Conservation (phyloP, 2,329 filamentous ascomycete genomes). For the Paracamarosporium sp. region DNA sequence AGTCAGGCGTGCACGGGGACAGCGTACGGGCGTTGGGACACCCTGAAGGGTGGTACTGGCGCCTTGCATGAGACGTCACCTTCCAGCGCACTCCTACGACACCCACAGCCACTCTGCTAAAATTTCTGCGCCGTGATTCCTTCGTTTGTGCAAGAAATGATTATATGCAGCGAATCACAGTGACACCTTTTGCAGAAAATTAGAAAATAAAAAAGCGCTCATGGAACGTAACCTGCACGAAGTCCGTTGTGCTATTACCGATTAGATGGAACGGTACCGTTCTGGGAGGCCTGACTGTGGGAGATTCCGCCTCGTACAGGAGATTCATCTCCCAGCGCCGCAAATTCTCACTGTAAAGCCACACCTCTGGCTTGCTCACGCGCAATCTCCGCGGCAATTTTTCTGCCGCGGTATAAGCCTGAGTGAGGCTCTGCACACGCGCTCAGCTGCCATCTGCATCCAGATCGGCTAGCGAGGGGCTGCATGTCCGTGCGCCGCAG, state of each 20-base stretch:
- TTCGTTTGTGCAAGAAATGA: neutral
- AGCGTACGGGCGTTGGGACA: neutral
- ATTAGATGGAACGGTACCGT: constrained; percentile 2
- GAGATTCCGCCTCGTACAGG: constrained; percentile 7
- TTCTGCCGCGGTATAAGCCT: neutral
- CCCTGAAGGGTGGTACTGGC: neutral
- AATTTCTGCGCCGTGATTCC: constrained; percentile 1
- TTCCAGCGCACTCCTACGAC: constrained; percentile 2
- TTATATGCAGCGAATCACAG: constrained; percentile 1
- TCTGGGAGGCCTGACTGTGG: neutral
- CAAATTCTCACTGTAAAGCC: neutral
- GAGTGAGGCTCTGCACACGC: neutral
- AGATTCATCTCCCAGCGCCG: constrained; percentile 4
- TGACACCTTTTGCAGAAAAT: neutral
- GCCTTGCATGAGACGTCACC: neutral
- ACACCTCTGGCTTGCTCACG: constrained; percentile 1
- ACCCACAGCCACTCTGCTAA: constrained; percentile 1
- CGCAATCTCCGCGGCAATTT: constrained; percentile 5
- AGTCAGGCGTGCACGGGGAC: constrained; percentile 5
- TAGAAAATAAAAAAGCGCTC: neutral
- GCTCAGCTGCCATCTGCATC: neutral
- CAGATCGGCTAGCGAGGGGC: constrained; percentile 1
- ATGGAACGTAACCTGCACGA: constrained; percentile 10
- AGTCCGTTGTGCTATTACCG: constrained; percentile 6
- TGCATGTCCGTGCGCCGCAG: constrained; percentile 1